A percentile compares a stretch with the other conserved stretches of the same genome.
Evolutionary conservation across 768 basidiomycete genomes (phyloP).

Genomic region (Termitomyces sp.): DNA sequence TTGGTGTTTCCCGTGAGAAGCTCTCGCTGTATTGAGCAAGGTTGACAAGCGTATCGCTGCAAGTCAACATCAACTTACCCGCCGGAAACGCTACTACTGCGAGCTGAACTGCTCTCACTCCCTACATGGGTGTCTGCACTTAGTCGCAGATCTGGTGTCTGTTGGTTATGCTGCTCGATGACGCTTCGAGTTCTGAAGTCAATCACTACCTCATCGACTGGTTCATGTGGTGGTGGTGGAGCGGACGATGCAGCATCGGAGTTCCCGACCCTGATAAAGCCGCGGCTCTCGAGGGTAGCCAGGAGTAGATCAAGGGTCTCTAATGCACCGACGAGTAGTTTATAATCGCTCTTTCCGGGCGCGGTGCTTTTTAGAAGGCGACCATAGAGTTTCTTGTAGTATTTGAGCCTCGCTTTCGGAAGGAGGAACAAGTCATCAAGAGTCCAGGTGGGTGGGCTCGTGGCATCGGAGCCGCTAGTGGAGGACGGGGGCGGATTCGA

Average conservation of each 20-base stretch:
- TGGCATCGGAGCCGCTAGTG: conserved; percentile 25
- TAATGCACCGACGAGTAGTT: conserved; percentile 71
- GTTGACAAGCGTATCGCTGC: background rate
- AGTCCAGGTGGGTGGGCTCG: conserved; percentile 59
- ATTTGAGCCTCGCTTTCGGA: conserved; percentile 78
- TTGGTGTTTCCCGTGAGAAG: conserved; percentile 53
- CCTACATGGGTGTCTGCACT: conserved; percentile 26
- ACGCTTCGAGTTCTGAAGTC: conserved; percentile 42
- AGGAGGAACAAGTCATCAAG: conserved; percentile 85
- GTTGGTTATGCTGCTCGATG: conserved; percentile 18
- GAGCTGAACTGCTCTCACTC: conserved; percentile 47
- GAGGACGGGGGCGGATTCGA: conserved; percentile 53
- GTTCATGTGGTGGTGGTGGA: conserved; percentile 20
- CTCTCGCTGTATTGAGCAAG: conserved; percentile 38
- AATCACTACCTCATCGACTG: conserved; percentile 50
- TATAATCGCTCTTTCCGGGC: conserved; percentile 84
- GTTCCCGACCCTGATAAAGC: conserved; percentile 45
- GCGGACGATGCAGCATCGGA: conserved; percentile 11
- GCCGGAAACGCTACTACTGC: conserved; percentile 47
- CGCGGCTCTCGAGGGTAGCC: conserved; percentile 55
- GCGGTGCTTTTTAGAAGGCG: conserved; percentile 82
- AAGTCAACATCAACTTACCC: conserved; percentile 36
- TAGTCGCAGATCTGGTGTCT: conserved; percentile 14
- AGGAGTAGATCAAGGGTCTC: conserved; percentile 78
- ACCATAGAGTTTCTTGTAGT: conserved; percentile 89